Evolutionary conservation across 2,329 filamentous ascomycete genomes (phyloP).

Genomic region (Coniochaeta pulveracea): DNA sequence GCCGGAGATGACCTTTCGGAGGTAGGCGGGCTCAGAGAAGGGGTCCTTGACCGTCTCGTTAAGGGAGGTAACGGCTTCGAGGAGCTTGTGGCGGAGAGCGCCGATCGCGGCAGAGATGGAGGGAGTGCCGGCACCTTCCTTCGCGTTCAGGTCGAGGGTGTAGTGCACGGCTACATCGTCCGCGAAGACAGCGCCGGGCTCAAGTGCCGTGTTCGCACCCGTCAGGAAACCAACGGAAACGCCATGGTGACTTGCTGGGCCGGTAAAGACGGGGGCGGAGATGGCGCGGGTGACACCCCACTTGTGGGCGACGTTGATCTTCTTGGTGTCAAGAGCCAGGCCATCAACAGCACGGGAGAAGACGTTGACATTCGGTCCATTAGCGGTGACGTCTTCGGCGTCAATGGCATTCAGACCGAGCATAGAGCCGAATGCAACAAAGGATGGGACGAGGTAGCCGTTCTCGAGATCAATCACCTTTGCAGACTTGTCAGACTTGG

Average conservation of each 20-base stretch:
- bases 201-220: constrained; percentile 31
- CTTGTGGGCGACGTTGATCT: constrained; percentile 37
- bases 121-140: constrained; percentile 26
- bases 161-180: constrained; percentile 47
- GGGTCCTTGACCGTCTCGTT: constrained; percentile 23
- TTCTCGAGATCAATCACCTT: constrained; percentile 37
- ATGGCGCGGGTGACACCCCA: constrained; percentile 50
- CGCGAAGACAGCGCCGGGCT: constrained; percentile 38
- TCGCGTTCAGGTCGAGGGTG: constrained; percentile 37
- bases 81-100: constrained; percentile 38
- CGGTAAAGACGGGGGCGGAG: constrained; percentile 37
- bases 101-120: constrained; percentile 45
- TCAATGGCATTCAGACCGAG: constrained; percentile 55
- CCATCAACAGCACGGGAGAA: constrained; percentile 51
- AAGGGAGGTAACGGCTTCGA: constrained; percentile 33
- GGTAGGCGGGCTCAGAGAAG: constrained; percentile 37
- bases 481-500: constrained; percentile 14
- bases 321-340: constrained; percentile 41
- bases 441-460: constrained; percentile 47
- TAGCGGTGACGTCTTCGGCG: constrained; percentile 41
- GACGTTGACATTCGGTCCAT: constrained; percentile 29
- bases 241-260: constrained; percentile 35
- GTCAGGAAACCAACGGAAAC: constrained; percentile 49
- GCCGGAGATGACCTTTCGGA: constrained; percentile 42
- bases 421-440: constrained; percentile 48